Evolutionary conservation across 169 alveolate species (phyloP).

Genomic region (Cryptosporidium parvum): DNA sequence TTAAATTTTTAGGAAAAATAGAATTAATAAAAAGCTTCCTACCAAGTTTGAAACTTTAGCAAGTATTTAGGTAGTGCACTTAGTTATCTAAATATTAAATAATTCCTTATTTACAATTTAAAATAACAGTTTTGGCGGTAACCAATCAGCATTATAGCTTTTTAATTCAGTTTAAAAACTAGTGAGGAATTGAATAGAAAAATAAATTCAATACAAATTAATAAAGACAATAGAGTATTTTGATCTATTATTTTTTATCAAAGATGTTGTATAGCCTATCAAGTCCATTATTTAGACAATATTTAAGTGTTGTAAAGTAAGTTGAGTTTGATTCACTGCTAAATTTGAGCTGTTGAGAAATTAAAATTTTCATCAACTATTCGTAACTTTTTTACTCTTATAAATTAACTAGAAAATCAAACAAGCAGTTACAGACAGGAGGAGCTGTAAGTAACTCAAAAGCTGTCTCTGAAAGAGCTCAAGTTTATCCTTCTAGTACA

Average conservation of each 20-base stretch:
- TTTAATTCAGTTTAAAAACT: too few relatives aligned
- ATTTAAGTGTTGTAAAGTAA: constrained; percentile 39
- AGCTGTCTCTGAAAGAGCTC: constrained; percentile 68
- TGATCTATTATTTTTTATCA: background rate
- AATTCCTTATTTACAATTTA: background rate
- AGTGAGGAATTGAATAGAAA: background rate
- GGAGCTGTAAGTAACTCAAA: constrained; percentile 26
- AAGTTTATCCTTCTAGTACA: constrained; percentile 61
- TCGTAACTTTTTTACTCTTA: background rate
- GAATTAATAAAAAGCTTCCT: too few relatives aligned
- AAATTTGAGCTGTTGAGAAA: too few relatives aligned
- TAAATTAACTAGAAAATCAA: constrained; percentile 23
- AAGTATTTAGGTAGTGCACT: background rate
- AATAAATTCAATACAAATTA: background rate
- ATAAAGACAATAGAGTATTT: background rate
- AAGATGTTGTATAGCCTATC: constrained; percentile 58
- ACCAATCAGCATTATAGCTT: background rate
- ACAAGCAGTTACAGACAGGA: constrained; percentile 46
- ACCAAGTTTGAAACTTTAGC: too few relatives aligned
- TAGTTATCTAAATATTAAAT: too few relatives aligned
- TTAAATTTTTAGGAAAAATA: background rate
- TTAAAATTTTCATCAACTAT: background rate
- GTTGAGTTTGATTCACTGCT: background rate
- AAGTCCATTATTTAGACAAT: constrained; percentile 67
- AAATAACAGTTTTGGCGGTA: background rate